Evolutionary conservation across 2,329 filamentous ascomycete genomes (phyloP), one percentile per base, ranked within the genome.

Genomic region (Xylariaceae sp.): DNA sequence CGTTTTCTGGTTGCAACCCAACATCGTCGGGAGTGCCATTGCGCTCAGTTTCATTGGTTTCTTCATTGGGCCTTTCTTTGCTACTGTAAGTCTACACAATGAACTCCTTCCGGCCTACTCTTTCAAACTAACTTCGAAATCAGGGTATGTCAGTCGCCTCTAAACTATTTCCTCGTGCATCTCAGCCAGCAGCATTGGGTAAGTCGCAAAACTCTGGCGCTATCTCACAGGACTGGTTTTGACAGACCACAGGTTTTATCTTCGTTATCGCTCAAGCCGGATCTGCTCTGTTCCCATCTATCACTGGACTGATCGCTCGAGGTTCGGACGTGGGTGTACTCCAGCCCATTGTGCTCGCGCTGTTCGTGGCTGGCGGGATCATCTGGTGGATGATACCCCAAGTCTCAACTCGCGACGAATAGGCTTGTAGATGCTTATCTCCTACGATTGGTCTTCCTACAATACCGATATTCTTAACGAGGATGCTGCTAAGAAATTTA

Each of bases 1-100:
- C 7, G 67, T 84, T 0, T 85, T 85, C 46, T 86, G 83, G 83
- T 69, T 83, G 65, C 60, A 93, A 72, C 88, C 56, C 0, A 78
- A 84, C 39, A 89, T 92, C 66, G 45, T 76, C 14, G 72, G 69
- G 4, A 76, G 75, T 44, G 73, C 77, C 2, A 75, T 78, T 0
- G 74, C 74, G 1, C 71, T 81, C 41, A 78, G 73, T 53, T 59
- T 80, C 1, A 67, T 81, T n/a, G 78, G 78, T 0, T 80, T 82
- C 66, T 76, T 82, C 53, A 73, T 72, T 0, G 79, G 79, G 0
- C 79, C 79, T 0, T 74, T 80, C 51, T 82, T 82, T 53, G 77
- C 78, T 28, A 78, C 78, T 1, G 78, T 75, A 50, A 65, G 69
- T 65, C 9, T 1, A 22, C 16, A 19, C 17, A 6, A 10, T 41